Base-by-base conservation (phyloP, 2,329 filamentous ascomycete species). In the Coniochaeta pulveracea region DNA sequence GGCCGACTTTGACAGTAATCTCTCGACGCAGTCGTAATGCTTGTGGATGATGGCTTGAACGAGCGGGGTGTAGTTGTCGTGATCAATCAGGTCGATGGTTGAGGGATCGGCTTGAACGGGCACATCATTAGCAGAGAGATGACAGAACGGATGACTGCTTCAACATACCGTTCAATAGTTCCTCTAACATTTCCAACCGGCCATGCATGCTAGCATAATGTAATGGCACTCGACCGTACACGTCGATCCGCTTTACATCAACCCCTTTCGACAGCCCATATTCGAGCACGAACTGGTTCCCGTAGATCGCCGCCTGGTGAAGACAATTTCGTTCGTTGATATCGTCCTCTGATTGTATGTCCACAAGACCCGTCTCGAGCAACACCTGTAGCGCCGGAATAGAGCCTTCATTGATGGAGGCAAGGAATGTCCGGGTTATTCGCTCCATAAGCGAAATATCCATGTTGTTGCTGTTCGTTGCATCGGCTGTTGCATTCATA, bases 161-260 rank as follows among this genome's bases (percentile, higher is more conserved):
- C 6, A 28, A 43, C 56, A 47, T 58, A 76, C 74, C 74, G 41
- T 69, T 61, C 33, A 94, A 61, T 14, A 95, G 65, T 26, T 74
- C 69, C 43, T 84, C 72, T 18, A 93, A 72, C 76, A 93, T 86
- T 35, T 84, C 81, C 14, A 93, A 69, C 28, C 84, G 75, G 5
- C 91, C 91, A 59, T 95, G 85, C 72, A 96, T 88, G 54, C 85
- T 93, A 10, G 91, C 88, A 59, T 98, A 98, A 51, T 98, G 91
- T 22, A 98, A 61, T 17, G 91, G 88, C 39, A 94, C 83, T 31
- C 91, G 72, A 7, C 91, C 91, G 52, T 98, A 98, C 6, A 95
- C 88, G 59, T 98, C 91, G 3, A 81, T 82, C 33, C 83, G 72
- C 36, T 76, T 76, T 16, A 86, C 77, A 40, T 88, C 77, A 21